A percentile compares a stretch with the other conserved stretches of the same genome.
phyloP scores from a whole-genome alignment of 2,329 filamentous ascomycete genomes.

The Aspergillus felis region DNA sequence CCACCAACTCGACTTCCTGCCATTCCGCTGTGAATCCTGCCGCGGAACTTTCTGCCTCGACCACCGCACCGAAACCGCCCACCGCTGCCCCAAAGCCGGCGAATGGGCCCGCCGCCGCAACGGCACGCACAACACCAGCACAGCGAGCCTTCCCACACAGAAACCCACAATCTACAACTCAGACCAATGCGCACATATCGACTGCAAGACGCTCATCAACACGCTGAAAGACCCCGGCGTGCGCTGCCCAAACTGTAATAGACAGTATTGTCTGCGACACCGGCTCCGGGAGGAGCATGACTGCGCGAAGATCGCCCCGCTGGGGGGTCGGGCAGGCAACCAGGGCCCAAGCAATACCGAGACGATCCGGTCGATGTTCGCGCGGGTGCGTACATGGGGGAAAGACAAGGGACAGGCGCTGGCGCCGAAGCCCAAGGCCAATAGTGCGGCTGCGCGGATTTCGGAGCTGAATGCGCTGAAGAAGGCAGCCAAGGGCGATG shows the following conservation, averaged over 20 bases:
- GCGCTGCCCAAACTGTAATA: constrained; percentile 47
- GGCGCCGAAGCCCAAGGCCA: constrained; percentile 55
- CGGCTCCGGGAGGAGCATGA: constrained; percentile 67
- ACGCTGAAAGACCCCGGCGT: constrained; percentile 49
- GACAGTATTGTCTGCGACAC: constrained; percentile 51
- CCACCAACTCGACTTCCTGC: constrained; percentile 92
- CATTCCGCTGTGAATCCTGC: constrained; percentile 91
- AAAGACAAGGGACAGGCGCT: constrained; percentile 51
- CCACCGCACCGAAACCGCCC: constrained; percentile 80
- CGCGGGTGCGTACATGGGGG: constrained; percentile 76
- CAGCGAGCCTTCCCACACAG: constrained; percentile 28
- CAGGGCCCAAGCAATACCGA: constrained; percentile 50
- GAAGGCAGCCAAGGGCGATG: constrained; percentile 84
- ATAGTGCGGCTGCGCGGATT: constrained; percentile 57
- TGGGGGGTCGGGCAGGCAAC: constrained; percentile 46
- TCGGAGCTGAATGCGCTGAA: constrained; percentile 75
- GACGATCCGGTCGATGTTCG: constrained; percentile 69
- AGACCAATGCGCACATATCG: constrained; percentile 46
- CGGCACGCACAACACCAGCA: constrained; percentile 21
- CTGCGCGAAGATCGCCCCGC: constrained; percentile 68
- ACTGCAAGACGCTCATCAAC: constrained; percentile 52
- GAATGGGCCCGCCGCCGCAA: constrained; percentile 55
- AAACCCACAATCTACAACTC: constrained; percentile 57
- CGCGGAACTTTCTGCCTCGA: constrained; percentile 82
- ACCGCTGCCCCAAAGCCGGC: constrained; percentile 62